Evolutionary conservation across 1,284 basidiomycete genomes (phyloP), one percentile per base, ranked within the genome.

Genomic region (Austroboletus olivaceoglutinosus): DNA sequence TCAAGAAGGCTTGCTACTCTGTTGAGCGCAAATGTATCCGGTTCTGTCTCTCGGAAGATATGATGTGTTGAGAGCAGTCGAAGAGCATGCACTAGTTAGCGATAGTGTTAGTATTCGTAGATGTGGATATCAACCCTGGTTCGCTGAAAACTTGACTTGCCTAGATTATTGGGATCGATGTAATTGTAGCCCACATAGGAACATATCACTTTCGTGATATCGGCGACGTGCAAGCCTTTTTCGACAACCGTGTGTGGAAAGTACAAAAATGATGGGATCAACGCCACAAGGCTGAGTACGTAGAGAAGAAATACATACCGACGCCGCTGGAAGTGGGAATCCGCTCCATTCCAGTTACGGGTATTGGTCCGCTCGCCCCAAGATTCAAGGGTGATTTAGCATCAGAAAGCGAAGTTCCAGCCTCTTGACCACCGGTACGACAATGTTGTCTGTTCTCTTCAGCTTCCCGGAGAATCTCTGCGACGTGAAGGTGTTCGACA

Each of bases 21-120:
- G 58, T 85, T 89, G 47, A 80, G 75, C 4, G 84, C 74, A 58
- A 89, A 89, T 2, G 82, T 79, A 58, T 88, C 79, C 8, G 84
- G 85, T 12, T 74, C 70, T 2, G 79, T 71, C 65, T 89, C 86
- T 30, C 76, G 72, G 25, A 85, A 72, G 45, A 88, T 76, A 60
- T 89, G 86, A 59, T 87, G 84, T 0, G 85, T 87, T 13, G 85
- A 83, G 27, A 89, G 76, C 18, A 89, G 72, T 33, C 86, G 82
- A 29, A 89, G 73, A 19, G 43, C 56, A 41, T 69, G 66, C 2
- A 57, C 68, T 66, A 10, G 27, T 4, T 66, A 10, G 27, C 4
- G 22, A 38, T 29, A 9, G n/a, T n/a, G 18, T 50, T 13, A 46
- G 25, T 3, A 25, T 41, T 23, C 7, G 19, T 23, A 33, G 9